Conservation (phyloP, 345 rosid species). For the Camelina laxa region DNA sequence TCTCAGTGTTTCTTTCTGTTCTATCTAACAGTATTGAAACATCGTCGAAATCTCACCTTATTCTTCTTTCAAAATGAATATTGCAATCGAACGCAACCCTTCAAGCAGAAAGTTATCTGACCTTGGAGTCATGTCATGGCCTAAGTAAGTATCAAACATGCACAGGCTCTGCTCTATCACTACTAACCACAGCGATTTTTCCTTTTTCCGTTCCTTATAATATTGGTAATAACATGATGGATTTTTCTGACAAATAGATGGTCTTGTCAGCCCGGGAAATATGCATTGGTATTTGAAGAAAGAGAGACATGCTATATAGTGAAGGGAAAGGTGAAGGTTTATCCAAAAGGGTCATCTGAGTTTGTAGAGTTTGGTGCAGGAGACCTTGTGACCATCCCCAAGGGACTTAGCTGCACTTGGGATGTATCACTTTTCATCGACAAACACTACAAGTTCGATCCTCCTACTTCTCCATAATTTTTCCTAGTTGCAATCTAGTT, state of each 20-base stretch:
- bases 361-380: constrained; percentile 92
- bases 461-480: constrained; percentile 43
- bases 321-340: constrained; percentile 84
- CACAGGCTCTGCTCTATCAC: constrained; percentile 9
- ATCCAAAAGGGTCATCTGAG: constrained; percentile 58
- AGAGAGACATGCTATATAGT: constrained; percentile 84
- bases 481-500: constrained; percentile 22
- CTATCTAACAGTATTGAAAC: constrained; percentile 30
- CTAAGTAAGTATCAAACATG: constrained; percentile 45
- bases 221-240: constrained; percentile 30
- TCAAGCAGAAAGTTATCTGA: constrained; percentile 44
- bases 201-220: neutral
- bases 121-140: constrained; percentile 50
- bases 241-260: constrained; percentile 53
- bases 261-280: constrained; percentile 95
- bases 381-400: constrained; percentile 87
- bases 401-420: constrained; percentile 96
- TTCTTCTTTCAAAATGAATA: constrained; percentile 38
- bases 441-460: constrained; percentile 89
- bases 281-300: constrained; percentile 86
- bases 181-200: constrained; percentile 7
- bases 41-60: constrained; percentile 13
- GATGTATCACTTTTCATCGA: constrained; percentile 84
- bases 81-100: constrained; percentile 40
- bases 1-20: constrained; percentile 21